Evolutionary conservation across 2,329 filamentous ascomycete species (phyloP), one percentile per base, ranked within the genome.

Genomic region (Fusarium caatingaense): DNA sequence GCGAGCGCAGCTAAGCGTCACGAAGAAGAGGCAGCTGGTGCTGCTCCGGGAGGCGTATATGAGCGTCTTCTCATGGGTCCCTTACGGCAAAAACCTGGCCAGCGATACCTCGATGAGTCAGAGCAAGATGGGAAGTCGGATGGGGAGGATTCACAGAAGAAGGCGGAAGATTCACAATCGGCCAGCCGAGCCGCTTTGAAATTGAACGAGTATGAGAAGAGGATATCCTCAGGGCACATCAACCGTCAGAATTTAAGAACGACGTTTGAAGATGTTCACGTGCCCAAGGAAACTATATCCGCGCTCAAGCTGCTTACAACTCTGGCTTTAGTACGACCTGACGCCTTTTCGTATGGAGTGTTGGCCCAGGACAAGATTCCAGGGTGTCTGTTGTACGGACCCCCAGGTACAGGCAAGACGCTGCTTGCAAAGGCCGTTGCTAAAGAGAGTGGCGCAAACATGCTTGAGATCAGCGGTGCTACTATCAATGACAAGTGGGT

Each of bases 401-500:
- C 94, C 11, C 94, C 94, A 0, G 94, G 94, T 28, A 94, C 90
- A 5, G 90, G 90, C 62, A 92, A 92, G 78, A 92, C 90, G 3
- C 82, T 92, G 45, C 83, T 92, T 10, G 90, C 90, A 45, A 91
- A 91, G 76, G 89, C 89, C 0, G 87, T 92, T 5, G 89, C 89
- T 16, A 91, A 90, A 74, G 88, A 92, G 77, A 88, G 86, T 68
- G 89, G 89, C 20, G 89, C 89, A 40, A 90, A 88, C 70, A 89
- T 86, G 90, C 92, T 99, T 41, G 94, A 98, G 80, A 89, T 98
- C 44, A 94, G 91, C 70, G 95, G 93, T 5, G 94, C 93, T 3
- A 93, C 93, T 71, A 92, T 99, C 73, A 97, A 97, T 79, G 93
- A 98, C 78, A 98, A 97, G 88, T 98, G 93, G 79, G 93, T 98